Conservation (phyloP, 1,139 yeast genomes). For the Geotrichum phurueaensis region DNA sequence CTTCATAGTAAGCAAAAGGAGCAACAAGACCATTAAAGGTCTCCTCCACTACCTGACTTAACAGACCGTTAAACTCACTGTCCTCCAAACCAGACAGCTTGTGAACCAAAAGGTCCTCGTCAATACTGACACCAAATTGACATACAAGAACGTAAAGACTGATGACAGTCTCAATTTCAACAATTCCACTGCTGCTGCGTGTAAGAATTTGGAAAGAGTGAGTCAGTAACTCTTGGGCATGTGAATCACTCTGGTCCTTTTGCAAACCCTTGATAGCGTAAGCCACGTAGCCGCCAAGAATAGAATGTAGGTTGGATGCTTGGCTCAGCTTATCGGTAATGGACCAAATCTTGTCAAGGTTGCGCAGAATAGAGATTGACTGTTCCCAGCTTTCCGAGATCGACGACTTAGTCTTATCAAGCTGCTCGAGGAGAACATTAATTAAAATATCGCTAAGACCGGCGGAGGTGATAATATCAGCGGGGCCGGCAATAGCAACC, state of each 20-base stretch:
- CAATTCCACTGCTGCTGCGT: background rate
- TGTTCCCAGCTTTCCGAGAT: constrained; percentile 1
- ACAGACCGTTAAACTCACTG: background rate
- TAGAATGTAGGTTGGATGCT: background rate
- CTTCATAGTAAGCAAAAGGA: constrained; percentile 8
- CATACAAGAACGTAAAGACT: constrained; percentile 9
- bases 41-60: constrained; percentile 3
- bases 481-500: constrained; percentile 1
- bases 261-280: constrained; percentile 2
- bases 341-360: constrained; percentile 9
- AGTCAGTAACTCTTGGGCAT: constrained; percentile 2
- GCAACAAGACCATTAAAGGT: background rate
- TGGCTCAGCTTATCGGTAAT: background rate
- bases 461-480: background rate
- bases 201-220: constrained; percentile 12
- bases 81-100: constrained; percentile 7
- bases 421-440: constrained; percentile 6
- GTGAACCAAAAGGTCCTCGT: background rate
- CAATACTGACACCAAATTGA: constrained; percentile 10
- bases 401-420: background rate
- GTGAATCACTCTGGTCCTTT: background rate
- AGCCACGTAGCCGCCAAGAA: constrained; percentile 10
- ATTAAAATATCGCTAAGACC: constrained; percentile 3
- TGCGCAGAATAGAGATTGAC: constrained; percentile 4
- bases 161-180: constrained; percentile 10